A percentile compares a stretch with the other conserved stretches of the same genome.
phyloP scores from a whole-genome alignment of 176 grass and related monocot species.

The Triticum aestivum region IWGSC_CS_RefSeq_v2.1 NC_057799.1:141103548-141104047 shows the following conservation, averaged over 20 bases:
- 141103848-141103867: background rate
- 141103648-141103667: background rate
- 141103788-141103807: background rate
- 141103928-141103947: background rate
- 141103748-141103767: background rate
- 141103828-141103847: background rate
- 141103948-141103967: too few relatives aligned
- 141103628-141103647: background rate
- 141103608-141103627: constrained; percentile 42
- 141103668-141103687: background rate
- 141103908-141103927: background rate
- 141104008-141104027: background rate
- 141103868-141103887: background rate
- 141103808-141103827: background rate
- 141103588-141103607: constrained; percentile 41
- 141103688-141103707: background rate
- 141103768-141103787: background rate
- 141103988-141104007: background rate
- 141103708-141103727: constrained; percentile 14
- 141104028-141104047: constrained; percentile 22
- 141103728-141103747: background rate
- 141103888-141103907: background rate
- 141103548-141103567: constrained; percentile 67
- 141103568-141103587: constrained; percentile 66
- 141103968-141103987: background rate